Percentiles rank a stretch among this genome's conserved stretches.
These are phyloP conservation scores for Fusarium agapanthi DNA, from an alignment of 2,329 filamentous ascomycete genomes.

Conservation along the genomic window DNA sequence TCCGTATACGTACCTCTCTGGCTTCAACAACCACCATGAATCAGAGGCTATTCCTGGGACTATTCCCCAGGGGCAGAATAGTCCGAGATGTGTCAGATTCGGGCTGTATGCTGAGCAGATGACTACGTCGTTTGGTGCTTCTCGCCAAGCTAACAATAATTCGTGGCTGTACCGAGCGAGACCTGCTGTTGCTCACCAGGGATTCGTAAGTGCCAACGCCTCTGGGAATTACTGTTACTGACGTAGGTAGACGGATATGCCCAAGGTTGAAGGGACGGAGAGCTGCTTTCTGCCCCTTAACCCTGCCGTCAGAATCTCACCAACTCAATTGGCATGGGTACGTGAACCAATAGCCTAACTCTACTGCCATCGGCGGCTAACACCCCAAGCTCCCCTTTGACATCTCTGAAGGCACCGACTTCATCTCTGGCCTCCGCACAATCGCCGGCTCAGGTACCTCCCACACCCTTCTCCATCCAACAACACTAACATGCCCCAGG, in stretches of 20 bases:
- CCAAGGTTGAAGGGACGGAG: constrained; percentile 36
- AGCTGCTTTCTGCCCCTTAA: constrained; percentile 40
- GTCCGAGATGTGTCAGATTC: constrained; percentile 51
- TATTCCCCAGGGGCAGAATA: constrained; percentile 57
- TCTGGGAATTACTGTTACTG: accelerated
- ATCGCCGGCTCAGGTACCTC: constrained; percentile 53
- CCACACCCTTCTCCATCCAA: accelerated
- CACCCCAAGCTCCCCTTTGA: constrained; percentile 43
- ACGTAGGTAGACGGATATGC: constrained; percentile 32
- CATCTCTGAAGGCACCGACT: constrained; percentile 49
- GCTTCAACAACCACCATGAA: constrained; percentile 59
- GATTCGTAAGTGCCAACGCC: constrained; percentile 18
- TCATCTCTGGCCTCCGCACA: constrained; percentile 54
- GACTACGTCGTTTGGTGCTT: constrained; percentile 49
- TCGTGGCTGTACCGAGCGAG: constrained; percentile 44
- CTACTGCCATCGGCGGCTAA: not conserved
- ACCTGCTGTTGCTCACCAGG: constrained; percentile 46
- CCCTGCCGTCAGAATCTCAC: constrained; percentile 34
- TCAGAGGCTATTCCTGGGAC: constrained; percentile 58
- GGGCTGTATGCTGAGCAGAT: constrained; percentile 55
- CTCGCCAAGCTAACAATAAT: constrained; percentile 44
- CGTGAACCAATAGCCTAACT: not conserved
- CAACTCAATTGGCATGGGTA: constrained; percentile 40
- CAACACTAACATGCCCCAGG: constrained; percentile 19
- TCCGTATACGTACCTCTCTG: constrained; percentile 63